A percentile compares a stretch with the other conserved stretches of the same genome.
Evolutionary conservation across 2,329 filamentous ascomycete genomes (phyloP).

Genomic region (Didymella exigua): DNA sequence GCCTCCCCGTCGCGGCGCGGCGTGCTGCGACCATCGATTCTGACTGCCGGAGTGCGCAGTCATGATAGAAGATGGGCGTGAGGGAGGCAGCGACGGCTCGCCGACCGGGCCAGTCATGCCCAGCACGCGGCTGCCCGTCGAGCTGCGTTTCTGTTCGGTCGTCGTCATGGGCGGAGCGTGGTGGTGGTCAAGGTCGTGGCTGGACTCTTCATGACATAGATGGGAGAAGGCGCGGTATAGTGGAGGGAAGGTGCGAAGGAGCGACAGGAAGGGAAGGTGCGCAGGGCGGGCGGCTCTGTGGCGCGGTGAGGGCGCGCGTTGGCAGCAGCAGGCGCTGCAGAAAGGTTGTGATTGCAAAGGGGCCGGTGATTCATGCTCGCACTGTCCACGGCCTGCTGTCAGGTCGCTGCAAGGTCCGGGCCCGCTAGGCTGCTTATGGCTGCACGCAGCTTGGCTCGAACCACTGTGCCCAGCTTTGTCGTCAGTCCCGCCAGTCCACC

Average conservation of each 20-base stretch:
- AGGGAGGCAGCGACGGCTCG: conserved; percentile 56
- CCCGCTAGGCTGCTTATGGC: conserved; percentile 9
- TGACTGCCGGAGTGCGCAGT: conserved; percentile 48
- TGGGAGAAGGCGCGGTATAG: conserved; percentile 1
- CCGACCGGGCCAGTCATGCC: conserved; percentile 54
- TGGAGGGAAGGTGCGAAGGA: conserved; percentile 17
- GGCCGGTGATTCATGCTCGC: conserved; percentile 12
- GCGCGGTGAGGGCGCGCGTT: conserved; percentile 13
- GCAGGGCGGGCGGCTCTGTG: conserved; percentile 10
- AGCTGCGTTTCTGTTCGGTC: conserved; percentile 39
- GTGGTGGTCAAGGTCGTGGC: conserved; percentile 34
- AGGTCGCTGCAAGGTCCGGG: conserved; percentile 2
- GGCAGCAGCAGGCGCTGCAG: conserved; percentile 7
- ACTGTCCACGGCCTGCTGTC: background rate
- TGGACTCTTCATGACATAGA: conserved; percentile 44
- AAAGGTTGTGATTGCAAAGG: conserved; percentile 14
- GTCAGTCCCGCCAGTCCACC: conserved; percentile 17
- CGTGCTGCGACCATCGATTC: conserved; percentile 59
- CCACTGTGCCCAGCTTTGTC: conserved; percentile 21
- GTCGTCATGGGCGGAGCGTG: conserved; percentile 43
- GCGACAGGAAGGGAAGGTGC: conserved; percentile 29
- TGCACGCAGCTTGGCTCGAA: conserved; percentile 15
- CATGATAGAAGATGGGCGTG: conserved; percentile 52
- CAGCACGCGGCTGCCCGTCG: conserved; percentile 43
- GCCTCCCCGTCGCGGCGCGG: conserved; percentile 60